Evolutionary conservation across 305 asterid genomes (phyloP), one percentile per base, ranked within the genome.

Genomic region (Rubia tinctorum): DNA sequence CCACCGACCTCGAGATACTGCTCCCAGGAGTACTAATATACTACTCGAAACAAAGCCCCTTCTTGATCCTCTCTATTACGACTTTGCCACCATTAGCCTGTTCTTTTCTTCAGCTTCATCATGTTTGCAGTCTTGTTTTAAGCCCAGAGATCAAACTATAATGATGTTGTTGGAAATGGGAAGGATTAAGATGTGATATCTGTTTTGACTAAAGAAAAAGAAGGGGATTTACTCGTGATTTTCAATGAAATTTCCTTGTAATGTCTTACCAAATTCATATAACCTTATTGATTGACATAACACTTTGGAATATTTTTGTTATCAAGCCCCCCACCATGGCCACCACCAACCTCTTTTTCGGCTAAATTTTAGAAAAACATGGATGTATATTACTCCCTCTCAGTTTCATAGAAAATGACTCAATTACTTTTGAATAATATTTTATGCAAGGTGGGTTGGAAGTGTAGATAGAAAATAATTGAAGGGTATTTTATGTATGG

Each of bases 1-100:
- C 72, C 83, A 30, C 84, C 66, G 51, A 69, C 61, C 78, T 77
- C 85, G 76, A 85, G 88, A 81, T 71, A 0, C 0, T 53, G 17
- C 59, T 18, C 18, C 59, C 59, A 53, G 59, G 10, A 18, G 23
- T 53, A 53, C 59, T 42, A 42, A 1, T 4, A 42, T 42, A 17
- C 0, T 37, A 74, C 20, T 60, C 8, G 37, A 4, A 68, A 59
- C 72, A 66, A 66, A 40, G 3, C n/a, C 83, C 86, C 82, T 77
- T 80, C 14, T 0, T 30, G 43, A 51, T 30, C 77, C 37, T 20
- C 51, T n/a, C 0, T 71, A 71, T 83, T 67, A 76, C 84, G 13
- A 27, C 55, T 73, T 78, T 78, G 80, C 83, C 89, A 67, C 12
- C 22, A 34, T 4, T 3, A 6, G 7, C 34, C 42, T 27, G 18